Percentiles rank a stretch among this genome's conserved stretches.
Evolutionary conservation across 805 yeast genomes (phyloP).

Genomic region (Cyberlindnera subsufficiens): DNA sequence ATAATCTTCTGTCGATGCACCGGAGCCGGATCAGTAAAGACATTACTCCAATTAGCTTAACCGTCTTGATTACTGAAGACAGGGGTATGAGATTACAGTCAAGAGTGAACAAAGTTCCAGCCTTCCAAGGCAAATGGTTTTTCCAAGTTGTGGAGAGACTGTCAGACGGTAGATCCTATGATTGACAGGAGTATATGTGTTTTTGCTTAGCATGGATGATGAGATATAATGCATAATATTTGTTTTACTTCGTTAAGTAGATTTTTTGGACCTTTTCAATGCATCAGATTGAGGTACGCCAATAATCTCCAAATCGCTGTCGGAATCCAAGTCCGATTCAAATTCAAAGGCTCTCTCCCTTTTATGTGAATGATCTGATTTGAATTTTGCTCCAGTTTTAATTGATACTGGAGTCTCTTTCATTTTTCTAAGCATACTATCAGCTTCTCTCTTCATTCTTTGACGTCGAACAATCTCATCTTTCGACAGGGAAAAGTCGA

Average conservation of each 20-base stretch:
- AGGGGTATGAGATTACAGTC: slow-evolving; percentile 65
- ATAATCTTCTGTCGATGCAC: background rate
- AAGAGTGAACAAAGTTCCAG: slow-evolving; percentile 46
- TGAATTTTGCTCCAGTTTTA: background rate
- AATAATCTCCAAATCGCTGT: background rate
- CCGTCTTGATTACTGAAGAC: slow-evolving; percentile 69
- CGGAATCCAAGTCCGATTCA: background rate
- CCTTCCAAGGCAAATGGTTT: slow-evolving; percentile 57
- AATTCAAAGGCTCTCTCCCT: background rate
- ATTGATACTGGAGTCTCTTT: slow-evolving; percentile 3
- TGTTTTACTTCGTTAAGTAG: background rate
- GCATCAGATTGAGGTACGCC: background rate
- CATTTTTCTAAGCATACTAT: slow-evolving; percentile 24
- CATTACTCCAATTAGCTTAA: slow-evolving; percentile 10
- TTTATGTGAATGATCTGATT: background rate
- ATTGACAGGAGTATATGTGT: background rate
- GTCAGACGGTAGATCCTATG: slow-evolving; percentile 32
- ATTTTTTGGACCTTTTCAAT: too few relatives aligned
- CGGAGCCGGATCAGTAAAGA: slow-evolving; percentile 2
- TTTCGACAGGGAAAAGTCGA: slow-evolving; percentile 28
- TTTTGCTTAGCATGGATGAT: background rate
- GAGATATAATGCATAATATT: background rate
- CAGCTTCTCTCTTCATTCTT: slow-evolving; percentile 24
- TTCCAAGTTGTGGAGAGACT: slow-evolving; percentile 44
- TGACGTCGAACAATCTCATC: slow-evolving; percentile 24